Base-by-base conservation (phyloP, 768 basidiomycete genomes). In the Lactarius evosmus region DNA sequence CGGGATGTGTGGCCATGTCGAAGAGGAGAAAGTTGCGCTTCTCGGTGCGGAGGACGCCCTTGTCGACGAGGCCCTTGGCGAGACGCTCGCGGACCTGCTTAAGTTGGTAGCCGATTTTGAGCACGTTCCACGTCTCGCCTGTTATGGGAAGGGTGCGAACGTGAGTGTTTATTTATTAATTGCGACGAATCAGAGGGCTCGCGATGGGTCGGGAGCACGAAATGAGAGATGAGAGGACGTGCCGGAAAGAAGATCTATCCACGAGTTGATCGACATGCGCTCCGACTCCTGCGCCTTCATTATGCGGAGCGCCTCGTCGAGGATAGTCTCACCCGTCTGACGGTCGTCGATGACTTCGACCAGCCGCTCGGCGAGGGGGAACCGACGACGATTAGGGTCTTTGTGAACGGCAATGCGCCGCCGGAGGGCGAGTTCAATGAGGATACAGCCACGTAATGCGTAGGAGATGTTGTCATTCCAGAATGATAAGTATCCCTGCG, bases 381-480 rank as follows among this genome's bases (percentile, higher is more conserved):
- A 78, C 61, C 91, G 82, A 56, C 86, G 78, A 52, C 95, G 83
- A 67, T 86, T 83, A 9, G 90, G 87, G 71, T 98, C 96, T 69
- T 84, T 83, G 57, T 94, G 89, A 64, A 98, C 84, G 3, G 92
- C 94, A 75, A 99, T 97, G 41, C 97, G 84, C 62, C 94, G 83
- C 46, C 96, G 85, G n/a, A 99, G 84, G 0, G 96, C 95, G 64
- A 99, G 88, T 74, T 99, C 96, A 60, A 98, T 89, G 66, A 99
- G 84, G 71, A 99, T 98, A 75, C 96, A 98, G 5, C 97, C 97
- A n/a, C 97, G 86, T 2, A 99, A 83, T 16, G 96, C 95, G 76
- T 99, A 99, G 0, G 95, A 97, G 69, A 99, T 99, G 77, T 98
- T 98, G 80, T 99, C 96, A 77, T 98, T 98, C 96, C 96, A 98